A percentile compares a stretch with the other conserved stretches of the same genome.
These are phyloP conservation scores for Aaosphaeria pasadenensis DNA, from an alignment of 2,329 filamentous ascomycete genomes.

Conservation along the genomic window DNA sequence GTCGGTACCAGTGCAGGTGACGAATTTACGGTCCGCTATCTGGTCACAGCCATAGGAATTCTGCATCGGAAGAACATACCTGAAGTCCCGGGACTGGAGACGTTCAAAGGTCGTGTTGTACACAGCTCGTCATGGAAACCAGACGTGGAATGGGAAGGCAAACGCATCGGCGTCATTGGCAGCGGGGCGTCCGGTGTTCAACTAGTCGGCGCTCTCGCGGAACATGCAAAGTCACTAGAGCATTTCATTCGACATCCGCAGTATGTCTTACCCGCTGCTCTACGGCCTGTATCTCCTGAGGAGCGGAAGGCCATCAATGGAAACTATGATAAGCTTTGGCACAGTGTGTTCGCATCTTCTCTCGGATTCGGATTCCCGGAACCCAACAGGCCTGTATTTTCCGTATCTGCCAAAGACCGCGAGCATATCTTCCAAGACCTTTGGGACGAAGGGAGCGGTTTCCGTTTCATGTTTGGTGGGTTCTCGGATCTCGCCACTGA, in stretches of 20 bases:
- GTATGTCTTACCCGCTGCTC: slow-evolving; percentile 16
- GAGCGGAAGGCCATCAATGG: slow-evolving; percentile 44
- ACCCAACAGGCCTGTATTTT: slow-evolving; percentile 9
- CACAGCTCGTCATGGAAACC: slow-evolving; percentile 60
- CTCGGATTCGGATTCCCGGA: slow-evolving; percentile 36
- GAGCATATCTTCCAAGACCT: slow-evolving; percentile 10
- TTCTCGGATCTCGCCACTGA: slow-evolving; percentile 32
- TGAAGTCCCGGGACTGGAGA: slow-evolving; percentile 34
- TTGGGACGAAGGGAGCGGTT: slow-evolving; percentile 38
- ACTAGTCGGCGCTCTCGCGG: slow-evolving; percentile 57
- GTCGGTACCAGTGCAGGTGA: slow-evolving; percentile 21
- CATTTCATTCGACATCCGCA: slow-evolving; percentile 63
- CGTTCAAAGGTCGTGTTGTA: slow-evolving; percentile 38
- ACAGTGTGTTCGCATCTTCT: slow-evolving; percentile 20
- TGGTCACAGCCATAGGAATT: slow-evolving; percentile 49
- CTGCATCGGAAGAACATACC: slow-evolving; percentile 45
- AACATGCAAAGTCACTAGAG: slow-evolving; percentile 46
- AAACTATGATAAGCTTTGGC: slow-evolving; percentile 17
- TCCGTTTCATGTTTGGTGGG: slow-evolving; percentile 35
- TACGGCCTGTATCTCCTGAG: slow-evolving; percentile 7
- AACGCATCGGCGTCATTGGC: slow-evolving; percentile 59
- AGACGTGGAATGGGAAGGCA: slow-evolving; percentile 51
- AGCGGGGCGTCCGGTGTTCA: slow-evolving; percentile 61
- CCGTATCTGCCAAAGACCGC: slow-evolving; percentile 14
- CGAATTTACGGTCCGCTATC: slow-evolving; percentile 26